Base-by-base conservation (phyloP, 148 eudicot species). In the Camellia japonica region DNA sequence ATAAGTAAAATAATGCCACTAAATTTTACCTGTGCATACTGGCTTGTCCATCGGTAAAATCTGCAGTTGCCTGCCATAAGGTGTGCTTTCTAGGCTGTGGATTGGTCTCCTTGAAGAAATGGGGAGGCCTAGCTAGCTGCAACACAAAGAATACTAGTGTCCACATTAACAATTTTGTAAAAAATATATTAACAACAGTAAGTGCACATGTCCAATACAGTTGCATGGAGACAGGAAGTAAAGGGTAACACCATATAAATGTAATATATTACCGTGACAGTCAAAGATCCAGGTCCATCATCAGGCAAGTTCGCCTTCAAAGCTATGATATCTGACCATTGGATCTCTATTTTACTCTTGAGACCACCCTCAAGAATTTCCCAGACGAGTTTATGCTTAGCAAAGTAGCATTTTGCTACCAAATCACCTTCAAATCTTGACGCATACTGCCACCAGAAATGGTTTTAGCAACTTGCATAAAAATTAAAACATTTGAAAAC, bases 61-160 rank as follows among this genome's bases (percentile, higher is more conserved):
- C 99, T 71, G 91, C 70, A 71, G 90, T 82, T 72, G 92, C 90
- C 76, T 92, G 91, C 99, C 99, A 95, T 56, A 92, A 67, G 19
- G 99, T 93, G 78, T 93, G 97, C 74, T 93, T 95, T 81, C 97
- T 90, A 68, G 98, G 98, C 83, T 90, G 97, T 43, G 99, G 99
- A 87, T 95, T 86, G 54, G 87, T 92, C 91, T 93, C 99, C 77
- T 89, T 89, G 73, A 87, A 95, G 89, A 93, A 95, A 30, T 86
- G 87, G 56, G 99, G 99, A 65, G 84, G 93, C 54, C 92, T 89
- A 60, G 86, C 79, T 71, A 95, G 85, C 99, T 95, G 93, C 61
- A 80, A 43, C 79, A 83, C 23, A 83, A 46, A 79, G 30, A 81
- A 41, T 19, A 58, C 49, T 4, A 47, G 64, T n/a, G 43, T 56